phyloP scores from a whole-genome alignment of 2,329 filamentous ascomycete species.

The Stenocarpella maydis region DNA sequence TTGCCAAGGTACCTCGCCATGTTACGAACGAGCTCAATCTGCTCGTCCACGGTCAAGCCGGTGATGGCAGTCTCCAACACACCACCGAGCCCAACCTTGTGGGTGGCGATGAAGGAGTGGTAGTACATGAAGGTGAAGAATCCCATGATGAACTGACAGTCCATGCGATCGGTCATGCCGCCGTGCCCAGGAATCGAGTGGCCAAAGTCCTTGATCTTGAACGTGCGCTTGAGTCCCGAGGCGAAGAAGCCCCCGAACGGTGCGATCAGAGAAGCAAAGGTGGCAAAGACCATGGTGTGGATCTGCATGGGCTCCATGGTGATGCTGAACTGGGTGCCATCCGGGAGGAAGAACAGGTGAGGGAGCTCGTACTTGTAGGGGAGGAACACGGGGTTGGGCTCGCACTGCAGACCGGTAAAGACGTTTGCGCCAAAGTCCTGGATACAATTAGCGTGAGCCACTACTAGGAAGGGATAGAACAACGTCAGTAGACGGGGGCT shows the following conservation, averaged over 20 bases:
- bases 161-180: slow-evolving; percentile 98
- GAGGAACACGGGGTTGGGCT: slow-evolving; percentile 90
- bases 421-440: slow-evolving; percentile 90
- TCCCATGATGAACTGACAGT: slow-evolving; percentile 99
- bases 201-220: slow-evolving; percentile 99
- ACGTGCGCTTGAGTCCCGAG: slow-evolving; percentile 95
- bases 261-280: slow-evolving; percentile 94
- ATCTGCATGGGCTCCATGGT: slow-evolving; percentile 89
- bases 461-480: slow-evolving; percentile 30
- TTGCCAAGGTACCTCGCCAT: slow-evolving; percentile 72
- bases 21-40: slow-evolving; percentile 79
- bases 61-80: slow-evolving; percentile 93
- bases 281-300: slow-evolving; percentile 88
- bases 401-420: slow-evolving; percentile 88
- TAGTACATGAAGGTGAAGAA: slow-evolving; percentile 99
- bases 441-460: slow-evolving; percentile 36
- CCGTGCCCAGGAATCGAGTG: slow-evolving; percentile 97
- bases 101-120: slow-evolving; percentile 91
- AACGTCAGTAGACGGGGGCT: background rate
- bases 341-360: slow-evolving; percentile 75
- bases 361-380: slow-evolving; percentile 78
- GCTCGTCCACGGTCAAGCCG: slow-evolving; percentile 86
- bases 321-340: slow-evolving; percentile 67
- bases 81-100: slow-evolving; percentile 84
- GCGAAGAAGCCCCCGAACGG: slow-evolving; percentile 99